A percentile compares a stretch with the other conserved stretches of the same genome.
Evolutionary conservation across 257 asterid genomes (phyloP).

Genomic region (Capsicum pubescens): DNA sequence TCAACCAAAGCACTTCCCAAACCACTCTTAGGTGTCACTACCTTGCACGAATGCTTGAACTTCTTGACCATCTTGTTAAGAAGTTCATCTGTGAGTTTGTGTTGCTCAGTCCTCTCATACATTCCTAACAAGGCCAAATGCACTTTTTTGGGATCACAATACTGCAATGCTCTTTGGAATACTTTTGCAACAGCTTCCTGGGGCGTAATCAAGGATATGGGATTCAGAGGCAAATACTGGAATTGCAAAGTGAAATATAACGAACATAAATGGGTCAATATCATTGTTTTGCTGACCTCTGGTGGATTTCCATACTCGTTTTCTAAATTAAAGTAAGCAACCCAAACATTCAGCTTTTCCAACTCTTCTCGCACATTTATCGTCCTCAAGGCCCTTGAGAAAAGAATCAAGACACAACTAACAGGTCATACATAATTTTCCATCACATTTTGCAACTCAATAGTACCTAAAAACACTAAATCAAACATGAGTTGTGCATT

Average conservation of each 20-base stretch:
- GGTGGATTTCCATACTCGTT: conserved; percentile 90
- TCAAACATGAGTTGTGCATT: background rate
- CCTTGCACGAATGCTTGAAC: conserved; percentile 91
- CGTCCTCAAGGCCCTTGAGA: conserved; percentile 83
- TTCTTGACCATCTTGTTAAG: conserved; percentile 80
- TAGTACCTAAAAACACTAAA: background rate
- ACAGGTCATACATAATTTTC: background rate
- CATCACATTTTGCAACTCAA: background rate
- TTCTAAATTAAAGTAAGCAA: conserved; percentile 91
- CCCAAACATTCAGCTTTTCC: conserved; percentile 93
- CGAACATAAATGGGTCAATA: background rate
- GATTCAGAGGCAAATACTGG: background rate
- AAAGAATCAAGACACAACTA: conserved; percentile 19
- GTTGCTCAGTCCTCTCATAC: conserved; percentile 84
- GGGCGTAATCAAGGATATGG: conserved; percentile 28
- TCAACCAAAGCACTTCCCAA: conserved; percentile 9
- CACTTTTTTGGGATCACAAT: conserved; percentile 85
- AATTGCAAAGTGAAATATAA: conserved; percentile 7
- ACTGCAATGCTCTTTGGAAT: conserved; percentile 84
- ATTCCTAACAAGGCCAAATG: conserved; percentile 78
- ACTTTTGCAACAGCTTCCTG: conserved; percentile 82
- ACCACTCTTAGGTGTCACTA: conserved; percentile 31
- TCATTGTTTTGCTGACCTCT: conserved; percentile 53
- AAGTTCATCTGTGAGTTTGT: conserved; percentile 67
- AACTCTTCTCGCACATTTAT: conserved; percentile 86